Evolutionary conservation across 257 asterid genomes (phyloP).

Genomic region (Jacaranda copaia): DNA sequence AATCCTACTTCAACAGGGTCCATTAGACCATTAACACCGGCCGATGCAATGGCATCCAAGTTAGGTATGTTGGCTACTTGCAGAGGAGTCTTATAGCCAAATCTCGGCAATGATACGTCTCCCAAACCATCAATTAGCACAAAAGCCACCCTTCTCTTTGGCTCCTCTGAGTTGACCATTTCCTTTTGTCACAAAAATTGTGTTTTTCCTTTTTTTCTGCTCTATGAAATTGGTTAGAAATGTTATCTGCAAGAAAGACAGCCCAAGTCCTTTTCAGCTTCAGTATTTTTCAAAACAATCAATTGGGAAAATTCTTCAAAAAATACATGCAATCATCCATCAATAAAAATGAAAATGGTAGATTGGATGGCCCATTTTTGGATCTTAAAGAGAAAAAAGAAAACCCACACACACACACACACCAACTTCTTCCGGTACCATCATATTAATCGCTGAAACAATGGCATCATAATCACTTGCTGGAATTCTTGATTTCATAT

Average conservation of each 20-base stretch:
- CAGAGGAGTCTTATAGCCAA: slow-evolving; percentile 77
- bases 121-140: slow-evolving; percentile 92
- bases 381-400: too few species aligned
- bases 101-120: slow-evolving; percentile 85
- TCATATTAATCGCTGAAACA: not conserved
- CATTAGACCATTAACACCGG: slow-evolving; percentile 94
- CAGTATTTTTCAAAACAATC: slow-evolving; percentile 9
- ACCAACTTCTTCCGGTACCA: not conserved
- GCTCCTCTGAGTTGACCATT: slow-evolving; percentile 69
- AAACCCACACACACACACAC: too few species aligned
- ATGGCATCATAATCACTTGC: slow-evolving; percentile 5
- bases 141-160: slow-evolving; percentile 91
- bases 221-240: not conserved
- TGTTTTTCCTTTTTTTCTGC: not conserved
- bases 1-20: slow-evolving; percentile 97
- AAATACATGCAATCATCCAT: too few species aligned
- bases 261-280: not conserved
- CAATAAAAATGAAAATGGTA: too few species aligned
- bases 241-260: slow-evolving; percentile 27
- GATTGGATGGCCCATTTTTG: too few species aligned
- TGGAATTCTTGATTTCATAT: not conserved
- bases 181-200: not conserved
- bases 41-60: slow-evolving; percentile 85
- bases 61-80: slow-evolving; percentile 78
- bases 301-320: too few species aligned